These are phyloP conservation scores for Populus nigra DNA, from an alignment of 345 rosid genomes.

Conservation along the genomic window DNA sequence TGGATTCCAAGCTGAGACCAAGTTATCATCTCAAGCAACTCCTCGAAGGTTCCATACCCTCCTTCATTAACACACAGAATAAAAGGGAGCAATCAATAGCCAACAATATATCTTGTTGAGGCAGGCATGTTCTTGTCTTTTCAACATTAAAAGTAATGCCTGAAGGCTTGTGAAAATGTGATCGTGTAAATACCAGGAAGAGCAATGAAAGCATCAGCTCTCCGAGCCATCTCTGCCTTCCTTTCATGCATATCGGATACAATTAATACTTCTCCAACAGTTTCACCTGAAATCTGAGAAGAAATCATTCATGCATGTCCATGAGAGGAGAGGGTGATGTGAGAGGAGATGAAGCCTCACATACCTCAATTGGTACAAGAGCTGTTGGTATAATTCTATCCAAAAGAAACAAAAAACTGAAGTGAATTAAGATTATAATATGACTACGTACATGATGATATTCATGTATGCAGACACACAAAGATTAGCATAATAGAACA, in stretches of 20 bases:
- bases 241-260: conserved; percentile 47
- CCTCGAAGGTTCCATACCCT: conserved; percentile 66
- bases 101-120: neutral
- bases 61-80: conserved; percentile 23
- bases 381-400: conserved; percentile 38
- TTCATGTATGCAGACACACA: no score
- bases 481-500: no score
- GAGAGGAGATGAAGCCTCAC: neutral
- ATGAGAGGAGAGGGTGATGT: neutral
- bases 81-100: neutral
- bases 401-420: neutral
- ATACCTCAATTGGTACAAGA: conserved; percentile 37
- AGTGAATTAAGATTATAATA: neutral
- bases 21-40: conserved; percentile 57
- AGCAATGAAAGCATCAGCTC: conserved; percentile 44
- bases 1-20: conserved; percentile 69
- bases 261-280: conserved; percentile 35
- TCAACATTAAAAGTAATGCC: neutral
- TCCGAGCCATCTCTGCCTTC: conserved; percentile 41
- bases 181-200: conserved; percentile 31
- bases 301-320: neutral
- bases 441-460: neutral
- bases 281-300: conserved; percentile 32
- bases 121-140: neutral
- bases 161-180: neutral